These are phyloP conservation scores for Rubroboletus pulcherrimus DNA, from an alignment of 768 basidiomycete genomes.

Conservation along the genomic window DNA sequence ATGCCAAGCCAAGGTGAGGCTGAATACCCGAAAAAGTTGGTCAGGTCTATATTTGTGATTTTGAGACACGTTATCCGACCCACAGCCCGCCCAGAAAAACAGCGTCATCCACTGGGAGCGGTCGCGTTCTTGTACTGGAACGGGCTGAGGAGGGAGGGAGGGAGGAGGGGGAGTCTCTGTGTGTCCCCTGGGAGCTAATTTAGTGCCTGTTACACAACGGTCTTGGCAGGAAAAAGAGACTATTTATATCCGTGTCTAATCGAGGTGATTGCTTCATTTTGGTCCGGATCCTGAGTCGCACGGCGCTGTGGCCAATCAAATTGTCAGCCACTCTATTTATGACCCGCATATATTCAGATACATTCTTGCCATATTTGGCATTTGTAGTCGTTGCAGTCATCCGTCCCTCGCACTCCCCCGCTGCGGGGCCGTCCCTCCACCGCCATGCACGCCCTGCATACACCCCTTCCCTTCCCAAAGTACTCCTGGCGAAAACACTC, in stretches of 20 bases:
- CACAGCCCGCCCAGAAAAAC: not conserved
- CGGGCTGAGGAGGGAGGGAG: too few relatives aligned
- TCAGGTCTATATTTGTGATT: conserved; percentile 20
- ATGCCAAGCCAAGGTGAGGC: conserved; percentile 42
- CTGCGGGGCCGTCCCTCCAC: conserved; percentile 4
- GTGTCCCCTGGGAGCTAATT: conserved; percentile 18
- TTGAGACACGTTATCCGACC: conserved; percentile 4
- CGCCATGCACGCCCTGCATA: conserved; percentile 2
- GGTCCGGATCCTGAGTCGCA: conserved; percentile 17
- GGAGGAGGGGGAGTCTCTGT: not conserved
- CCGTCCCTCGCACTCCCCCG: too few relatives aligned
- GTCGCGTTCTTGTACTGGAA: too few relatives aligned
- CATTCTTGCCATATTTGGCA: conserved; percentile 13
- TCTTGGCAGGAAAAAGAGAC: conserved; percentile 26
- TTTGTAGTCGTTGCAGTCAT: conserved; percentile 6
- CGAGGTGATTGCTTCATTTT: conserved; percentile 18
- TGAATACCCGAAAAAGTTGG: conserved; percentile 28
- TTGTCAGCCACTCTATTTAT: conserved; percentile 14
- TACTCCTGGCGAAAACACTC: conserved; percentile 23
- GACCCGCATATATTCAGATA: conserved; percentile 3
- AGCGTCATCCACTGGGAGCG: too few relatives aligned
- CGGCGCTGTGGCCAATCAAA: conserved; percentile 26
- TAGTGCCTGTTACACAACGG: conserved; percentile 29
- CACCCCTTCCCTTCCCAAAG: conserved; percentile 1
- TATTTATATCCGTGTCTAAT: conserved; percentile 29